phyloP scores from a whole-genome alignment of 2,329 filamentous ascomycete species.

The Colletotrichum sp. region DNA sequence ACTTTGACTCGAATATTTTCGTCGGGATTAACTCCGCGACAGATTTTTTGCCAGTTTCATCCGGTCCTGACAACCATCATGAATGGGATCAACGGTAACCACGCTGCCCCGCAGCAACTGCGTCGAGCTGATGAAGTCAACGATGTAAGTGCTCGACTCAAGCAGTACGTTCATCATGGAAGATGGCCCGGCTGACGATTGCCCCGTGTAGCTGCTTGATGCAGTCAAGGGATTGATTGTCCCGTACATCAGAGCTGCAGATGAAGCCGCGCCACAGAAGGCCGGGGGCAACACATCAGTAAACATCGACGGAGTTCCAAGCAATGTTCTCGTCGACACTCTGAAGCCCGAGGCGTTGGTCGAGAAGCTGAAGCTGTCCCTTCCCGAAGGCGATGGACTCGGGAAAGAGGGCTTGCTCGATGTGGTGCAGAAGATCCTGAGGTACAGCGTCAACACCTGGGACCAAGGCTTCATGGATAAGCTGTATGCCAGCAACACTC shows the following conservation, averaged over 20 bases:
- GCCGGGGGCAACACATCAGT: conserved; percentile 54
- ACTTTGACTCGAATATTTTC: not conserved
- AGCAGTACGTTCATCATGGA: not conserved
- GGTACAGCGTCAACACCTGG: conserved; percentile 97
- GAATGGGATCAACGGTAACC: conserved; percentile 16
- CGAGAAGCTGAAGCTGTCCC: conserved; percentile 60
- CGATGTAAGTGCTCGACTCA: conserved; percentile 41
- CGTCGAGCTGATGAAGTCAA: conserved; percentile 49
- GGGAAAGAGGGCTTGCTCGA: conserved; percentile 78
- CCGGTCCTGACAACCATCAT: not conserved
- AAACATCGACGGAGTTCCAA: conserved; percentile 39
- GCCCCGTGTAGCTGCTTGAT: conserved; percentile 63
- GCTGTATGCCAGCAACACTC: conserved; percentile 88
- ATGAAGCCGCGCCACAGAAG: conserved; percentile 62
- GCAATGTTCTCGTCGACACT: conserved; percentile 68
- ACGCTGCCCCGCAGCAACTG: conserved; percentile 21
- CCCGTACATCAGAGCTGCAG: conserved; percentile 73
- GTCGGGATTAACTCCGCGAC: not conserved
- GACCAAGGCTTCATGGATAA: conserved; percentile 97
- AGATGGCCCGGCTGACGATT: not conserved
- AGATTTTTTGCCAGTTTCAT: not conserved
- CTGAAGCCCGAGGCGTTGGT: conserved; percentile 62
- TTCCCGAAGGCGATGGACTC: conserved; percentile 60
- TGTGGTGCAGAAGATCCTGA: conserved; percentile 72
- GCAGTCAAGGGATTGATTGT: conserved; percentile 72